A percentile compares a stretch with the other conserved stretches of the same genome.
Evolutionary conservation across 1,284 basidiomycete species (phyloP).

Genomic region (Rhodofomes roseus): DNA sequence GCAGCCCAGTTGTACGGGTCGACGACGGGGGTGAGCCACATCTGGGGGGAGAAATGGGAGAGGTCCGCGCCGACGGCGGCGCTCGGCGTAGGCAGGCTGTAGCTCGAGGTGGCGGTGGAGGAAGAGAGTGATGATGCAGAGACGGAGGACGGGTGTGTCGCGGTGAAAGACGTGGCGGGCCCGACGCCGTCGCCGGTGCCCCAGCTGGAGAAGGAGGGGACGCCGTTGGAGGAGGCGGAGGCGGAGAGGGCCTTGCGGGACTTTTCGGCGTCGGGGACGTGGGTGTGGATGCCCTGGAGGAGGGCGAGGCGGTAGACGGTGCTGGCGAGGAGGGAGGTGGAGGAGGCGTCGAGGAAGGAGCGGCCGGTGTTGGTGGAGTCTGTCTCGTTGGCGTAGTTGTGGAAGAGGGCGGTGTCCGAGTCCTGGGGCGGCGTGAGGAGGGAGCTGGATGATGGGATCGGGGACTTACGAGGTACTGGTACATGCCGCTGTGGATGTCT

Average conservation of each 20-base stretch:
- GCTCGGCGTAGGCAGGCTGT: not conserved
- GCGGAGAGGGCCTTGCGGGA: constrained; percentile 48
- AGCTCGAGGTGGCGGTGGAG: not conserved
- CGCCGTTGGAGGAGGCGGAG: constrained; percentile 2
- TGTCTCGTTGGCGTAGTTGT: constrained; percentile 65
- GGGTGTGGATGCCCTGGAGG: constrained; percentile 43
- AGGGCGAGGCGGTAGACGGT: constrained; percentile 71
- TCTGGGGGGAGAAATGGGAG: constrained; percentile 48
- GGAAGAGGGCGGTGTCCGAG: constrained; percentile 2
- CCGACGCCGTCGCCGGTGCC: constrained; percentile 8
- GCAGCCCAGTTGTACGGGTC: constrained; percentile 41
- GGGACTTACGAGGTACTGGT: constrained; percentile 42
- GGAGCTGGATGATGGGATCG: not conserved
- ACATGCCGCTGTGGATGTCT: constrained; percentile 78
- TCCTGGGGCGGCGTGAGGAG: not conserved
- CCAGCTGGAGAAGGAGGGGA: not conserved
- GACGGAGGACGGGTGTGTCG: not conserved
- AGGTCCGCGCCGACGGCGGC: constrained; percentile 16
- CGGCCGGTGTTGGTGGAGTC: constrained; percentile 21
- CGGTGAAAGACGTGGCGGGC: constrained; percentile 2
- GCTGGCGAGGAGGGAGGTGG: constrained; percentile 73
- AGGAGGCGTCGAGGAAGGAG: constrained; percentile 74
- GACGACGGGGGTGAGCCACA: constrained; percentile 51
- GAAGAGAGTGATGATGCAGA: constrained; percentile 9
- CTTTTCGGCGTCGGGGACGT: constrained; percentile 56